A percentile compares a stretch with the other conserved stretches of the same genome.
phyloP scores from a whole-genome alignment of 805 yeast species.

The Cyberlindnera lachancei region DNA sequence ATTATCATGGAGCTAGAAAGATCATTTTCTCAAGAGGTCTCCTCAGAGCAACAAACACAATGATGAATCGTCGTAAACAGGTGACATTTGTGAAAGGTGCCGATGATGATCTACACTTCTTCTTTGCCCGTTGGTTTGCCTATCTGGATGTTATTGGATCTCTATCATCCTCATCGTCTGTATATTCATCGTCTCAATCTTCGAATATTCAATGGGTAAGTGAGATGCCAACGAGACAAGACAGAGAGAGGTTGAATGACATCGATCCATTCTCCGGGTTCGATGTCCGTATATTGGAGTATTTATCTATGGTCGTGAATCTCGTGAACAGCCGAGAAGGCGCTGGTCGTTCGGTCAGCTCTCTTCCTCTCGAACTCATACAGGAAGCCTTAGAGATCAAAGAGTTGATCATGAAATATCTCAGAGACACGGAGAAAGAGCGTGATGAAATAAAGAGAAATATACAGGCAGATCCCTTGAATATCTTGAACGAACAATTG shows the following conservation, averaged over 20 bases:
- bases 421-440: constrained; percentile 19
- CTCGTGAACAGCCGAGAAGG: constrained; percentile 27
- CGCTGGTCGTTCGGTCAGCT: constrained; percentile 10
- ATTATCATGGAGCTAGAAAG: constrained; percentile 60
- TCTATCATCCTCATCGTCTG: constrained; percentile 41
- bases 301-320: constrained; percentile 41
- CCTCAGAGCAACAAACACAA: constrained; percentile 22
- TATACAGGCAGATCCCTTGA: constrained; percentile 6
- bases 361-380: constrained; percentile 5
- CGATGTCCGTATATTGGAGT: constrained; percentile 53
- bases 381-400: constrained; percentile 34
- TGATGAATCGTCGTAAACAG: constrained; percentile 1
- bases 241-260: constrained; percentile 28
- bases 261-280: constrained; percentile 62
- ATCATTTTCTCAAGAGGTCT: constrained; percentile 48
- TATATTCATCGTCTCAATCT: constrained; percentile 25
- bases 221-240: constrained; percentile 7
- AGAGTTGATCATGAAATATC: constrained; percentile 21
- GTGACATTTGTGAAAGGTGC: constrained; percentile 3
- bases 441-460: constrained; percentile 20
- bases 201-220: constrained; percentile 16
- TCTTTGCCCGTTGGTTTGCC: constrained; percentile 61
- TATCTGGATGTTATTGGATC: constrained; percentile 60
- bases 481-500: constrained; percentile 3
- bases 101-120: constrained; percentile 31